Conservation (phyloP, 306 rosid species). For the Prunus campanulata region DNA sequence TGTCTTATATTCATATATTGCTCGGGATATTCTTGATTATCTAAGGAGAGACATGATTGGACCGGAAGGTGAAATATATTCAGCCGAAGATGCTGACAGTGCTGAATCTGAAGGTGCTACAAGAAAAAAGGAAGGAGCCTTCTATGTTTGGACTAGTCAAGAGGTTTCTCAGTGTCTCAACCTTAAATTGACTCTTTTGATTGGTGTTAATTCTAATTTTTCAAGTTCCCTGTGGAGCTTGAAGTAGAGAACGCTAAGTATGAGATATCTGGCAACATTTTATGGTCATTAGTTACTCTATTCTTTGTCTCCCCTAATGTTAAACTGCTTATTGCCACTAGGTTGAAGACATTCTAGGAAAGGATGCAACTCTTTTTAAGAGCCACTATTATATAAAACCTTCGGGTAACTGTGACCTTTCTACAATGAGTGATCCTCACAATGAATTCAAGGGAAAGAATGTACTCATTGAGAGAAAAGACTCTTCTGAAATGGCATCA, state of each 20-base stretch:
- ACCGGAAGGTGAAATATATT: conserved; percentile 88
- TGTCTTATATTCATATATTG: conserved; percentile 52
- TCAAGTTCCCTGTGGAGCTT: background rate
- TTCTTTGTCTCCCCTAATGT: conserved; percentile 1
- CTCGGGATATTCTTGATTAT: conserved; percentile 86
- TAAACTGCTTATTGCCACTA: conserved; percentile 30
- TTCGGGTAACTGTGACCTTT: conserved; percentile 77
- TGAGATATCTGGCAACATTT: background rate
- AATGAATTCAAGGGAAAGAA: conserved; percentile 76
- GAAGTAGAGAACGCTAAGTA: no score
- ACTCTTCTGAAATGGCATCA: conserved; percentile 57
- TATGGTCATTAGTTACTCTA: background rate
- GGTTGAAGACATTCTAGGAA: conserved; percentile 80
- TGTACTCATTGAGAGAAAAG: conserved; percentile 76
- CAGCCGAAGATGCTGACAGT: conserved; percentile 99
- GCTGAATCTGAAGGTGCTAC: conserved; percentile 76
- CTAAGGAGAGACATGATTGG: conserved; percentile 94
- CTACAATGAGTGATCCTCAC: conserved; percentile 89
- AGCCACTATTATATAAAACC: conserved; percentile 76
- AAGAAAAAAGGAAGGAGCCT: conserved; percentile 86
- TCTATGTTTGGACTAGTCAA: conserved; percentile 79
- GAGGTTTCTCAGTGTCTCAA: conserved; percentile 44
- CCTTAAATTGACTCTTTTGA: background rate
- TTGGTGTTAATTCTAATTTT: background rate
- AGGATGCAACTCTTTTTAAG: conserved; percentile 72